phyloP scores from a whole-genome alignment of 2,329 filamentous ascomycete species.

The Cryphonectria parasitica region DNA sequence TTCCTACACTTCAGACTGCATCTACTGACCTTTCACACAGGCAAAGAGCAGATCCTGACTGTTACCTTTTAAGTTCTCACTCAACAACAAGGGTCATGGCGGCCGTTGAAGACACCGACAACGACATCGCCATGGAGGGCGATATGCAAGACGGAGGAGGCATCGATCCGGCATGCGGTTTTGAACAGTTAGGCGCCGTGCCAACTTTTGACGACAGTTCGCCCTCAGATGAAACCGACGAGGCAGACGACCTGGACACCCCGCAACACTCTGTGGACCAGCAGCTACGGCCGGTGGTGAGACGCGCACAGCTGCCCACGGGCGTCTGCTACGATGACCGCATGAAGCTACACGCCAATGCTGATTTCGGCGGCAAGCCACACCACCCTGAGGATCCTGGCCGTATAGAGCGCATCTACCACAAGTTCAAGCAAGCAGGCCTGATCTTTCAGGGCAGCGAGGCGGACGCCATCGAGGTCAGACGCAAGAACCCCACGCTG shows the following conservation, averaged over 20 bases:
- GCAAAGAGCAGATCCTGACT: background rate
- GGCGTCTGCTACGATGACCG: slow-evolving; percentile 89
- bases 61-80: no score
- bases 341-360: slow-evolving; percentile 95
- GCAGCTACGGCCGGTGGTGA: slow-evolving; percentile 38
- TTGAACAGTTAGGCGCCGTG: slow-evolving; percentile 41
- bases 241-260: slow-evolving; percentile 36
- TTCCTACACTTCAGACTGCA: no score
- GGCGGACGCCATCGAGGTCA: slow-evolving; percentile 54
- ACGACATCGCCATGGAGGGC: slow-evolving; percentile 33
- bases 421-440: slow-evolving; percentile 80
- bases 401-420: slow-evolving; percentile 91
- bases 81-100: background rate
- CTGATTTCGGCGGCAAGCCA: slow-evolving; percentile 71
- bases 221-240: slow-evolving; percentile 40
- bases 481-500: slow-evolving; percentile 58
- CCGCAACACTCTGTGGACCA: slow-evolving; percentile 35
- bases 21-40: background rate
- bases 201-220: slow-evolving; percentile 25
- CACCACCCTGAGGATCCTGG: slow-evolving; percentile 94
- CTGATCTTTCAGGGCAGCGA: slow-evolving; percentile 70
- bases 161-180: slow-evolving; percentile 46
- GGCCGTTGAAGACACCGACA: slow-evolving; percentile 10
- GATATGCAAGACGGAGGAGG: slow-evolving; percentile 50
- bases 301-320: slow-evolving; percentile 63